Evolutionary conservation across 495 filamentous ascomycete species (phyloP).

Genomic region (Beverwykella pulmonaria): DNA sequence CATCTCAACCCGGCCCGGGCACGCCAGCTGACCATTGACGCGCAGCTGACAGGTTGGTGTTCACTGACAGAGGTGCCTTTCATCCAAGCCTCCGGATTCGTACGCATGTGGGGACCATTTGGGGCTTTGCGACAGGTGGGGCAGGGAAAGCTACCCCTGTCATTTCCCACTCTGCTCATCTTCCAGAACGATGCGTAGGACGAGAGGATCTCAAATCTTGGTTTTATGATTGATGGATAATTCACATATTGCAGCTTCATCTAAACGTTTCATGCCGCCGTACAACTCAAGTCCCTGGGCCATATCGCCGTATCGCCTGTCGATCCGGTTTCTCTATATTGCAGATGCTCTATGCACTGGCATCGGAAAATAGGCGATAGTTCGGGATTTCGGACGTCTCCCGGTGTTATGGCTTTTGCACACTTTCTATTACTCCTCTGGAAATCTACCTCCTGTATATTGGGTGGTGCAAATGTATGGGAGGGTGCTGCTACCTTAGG

Average conservation of each 20-base stretch:
- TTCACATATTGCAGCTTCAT: constrained; percentile 18
- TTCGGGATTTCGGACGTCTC: constrained; percentile 12
- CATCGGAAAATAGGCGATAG: constrained; percentile 14
- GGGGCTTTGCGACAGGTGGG: constrained; percentile 21
- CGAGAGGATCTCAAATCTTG: not conserved
- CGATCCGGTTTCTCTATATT: constrained; percentile 31
- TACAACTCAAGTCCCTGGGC: constrained; percentile 12
- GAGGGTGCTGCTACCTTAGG: too few species aligned
- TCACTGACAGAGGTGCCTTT: not conserved
- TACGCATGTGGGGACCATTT: constrained; percentile 24
- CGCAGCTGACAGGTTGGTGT: constrained; percentile 13
- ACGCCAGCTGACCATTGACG: constrained; percentile 17
- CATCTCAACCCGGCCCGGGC: not conserved
- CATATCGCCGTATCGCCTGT: constrained; percentile 20
- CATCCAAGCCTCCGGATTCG: not conserved
- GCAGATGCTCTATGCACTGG: constrained; percentile 9
- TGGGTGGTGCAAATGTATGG: too few species aligned
- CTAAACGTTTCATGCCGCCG: constrained; percentile 25
- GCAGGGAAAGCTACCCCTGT: constrained; percentile 16
- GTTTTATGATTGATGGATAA: constrained; percentile 27
- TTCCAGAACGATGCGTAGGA: constrained; percentile 22
- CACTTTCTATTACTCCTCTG: not conserved
- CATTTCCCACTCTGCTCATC: not conserved
- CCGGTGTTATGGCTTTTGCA: not conserved
- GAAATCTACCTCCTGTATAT: too few species aligned